Base-by-base conservation (phyloP, 768 basidiomycete species). In the Lyophyllum decastes region DNA sequence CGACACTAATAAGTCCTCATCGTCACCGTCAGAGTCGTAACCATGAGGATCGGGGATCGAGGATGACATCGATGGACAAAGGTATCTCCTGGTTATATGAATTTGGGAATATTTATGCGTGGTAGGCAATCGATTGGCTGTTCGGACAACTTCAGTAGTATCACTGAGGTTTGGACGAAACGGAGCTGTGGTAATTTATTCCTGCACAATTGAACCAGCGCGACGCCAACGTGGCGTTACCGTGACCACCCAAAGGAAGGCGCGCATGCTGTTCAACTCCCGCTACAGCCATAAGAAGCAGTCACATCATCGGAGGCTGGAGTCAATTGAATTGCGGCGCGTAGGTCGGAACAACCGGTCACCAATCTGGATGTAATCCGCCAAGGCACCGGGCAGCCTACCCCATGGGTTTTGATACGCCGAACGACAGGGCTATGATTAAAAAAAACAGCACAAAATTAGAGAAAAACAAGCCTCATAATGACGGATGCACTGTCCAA, bases 1-100 rank as follows among this genome's bases (percentile, higher is more conserved):
- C 6, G 45, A 41, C 44, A 54, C 55, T 22, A 55, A 54, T 21
- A 51, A 27, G 8, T 46, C 51, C 19, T 66, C 65, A n/a, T 62
- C 65, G 19, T 69, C 66, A n/a, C 58, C 61, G 27, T 71, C 63
- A 11, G 65, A 66, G 26, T 30, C 55, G 47, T 59, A 44, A 21
- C 54, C 59, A 25, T 58, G 60, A 41, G 46, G 21, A 46, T 67
- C 69, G 22, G 25, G 48, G 19, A 41, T 16, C 12, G 19, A 48
- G 27, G 61, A 46, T 49, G 55, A 30, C 60, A 64, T 64, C 27
- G 38, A 58, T 34, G 27, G 46, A 26, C 2, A 44, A 44, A 19
- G 19, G 11, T 22, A 30, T 38, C 22, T 34, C 25, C 24, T 14
- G 19, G 22, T 21, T 34, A 33, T 17, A 40, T 19, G n/a, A n/a